Evolutionary conservation across 2,329 filamentous ascomycete genomes (phyloP).

Genomic region (Colletotrichum musicola): DNA sequence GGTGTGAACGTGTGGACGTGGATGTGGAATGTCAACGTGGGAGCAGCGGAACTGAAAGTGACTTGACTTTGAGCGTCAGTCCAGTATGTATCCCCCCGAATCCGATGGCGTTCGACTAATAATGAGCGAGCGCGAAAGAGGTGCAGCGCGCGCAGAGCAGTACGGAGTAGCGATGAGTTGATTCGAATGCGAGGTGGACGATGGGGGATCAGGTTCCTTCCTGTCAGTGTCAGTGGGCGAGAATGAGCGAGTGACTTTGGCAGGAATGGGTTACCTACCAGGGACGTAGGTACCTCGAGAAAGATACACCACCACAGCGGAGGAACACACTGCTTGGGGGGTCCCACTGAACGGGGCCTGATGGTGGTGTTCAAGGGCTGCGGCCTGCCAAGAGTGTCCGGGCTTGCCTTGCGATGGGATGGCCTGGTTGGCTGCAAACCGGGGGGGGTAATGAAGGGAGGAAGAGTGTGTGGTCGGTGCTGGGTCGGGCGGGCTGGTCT

Average conservation of each 20-base stretch:
- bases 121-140: conserved; percentile 12
- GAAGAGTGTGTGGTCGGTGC: conserved; percentile 18
- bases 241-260: neutral
- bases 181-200: neutral
- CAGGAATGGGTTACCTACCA: neutral
- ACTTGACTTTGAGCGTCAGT: too few relatives aligned
- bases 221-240: neutral
- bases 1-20: neutral
- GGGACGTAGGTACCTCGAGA: too few relatives aligned
- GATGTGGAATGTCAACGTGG: neutral
- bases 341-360: neutral
- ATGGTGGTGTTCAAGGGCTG: neutral
- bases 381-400: neutral
- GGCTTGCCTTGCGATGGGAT: conserved; percentile 3
- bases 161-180: conserved; percentile 8
- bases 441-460: neutral
- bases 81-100: too few relatives aligned
- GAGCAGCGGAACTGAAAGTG: neutral
- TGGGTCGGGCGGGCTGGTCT: neutral
- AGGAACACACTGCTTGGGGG: too few relatives aligned
- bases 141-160: neutral
- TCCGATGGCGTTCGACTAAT: conserved; percentile 13
- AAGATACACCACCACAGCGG: too few relatives aligned
- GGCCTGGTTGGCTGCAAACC: neutral
- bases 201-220: neutral